Base-by-base conservation (phyloP, 2,329 filamentous ascomycete genomes). In the Hymenoscyphus scutula region DNA sequence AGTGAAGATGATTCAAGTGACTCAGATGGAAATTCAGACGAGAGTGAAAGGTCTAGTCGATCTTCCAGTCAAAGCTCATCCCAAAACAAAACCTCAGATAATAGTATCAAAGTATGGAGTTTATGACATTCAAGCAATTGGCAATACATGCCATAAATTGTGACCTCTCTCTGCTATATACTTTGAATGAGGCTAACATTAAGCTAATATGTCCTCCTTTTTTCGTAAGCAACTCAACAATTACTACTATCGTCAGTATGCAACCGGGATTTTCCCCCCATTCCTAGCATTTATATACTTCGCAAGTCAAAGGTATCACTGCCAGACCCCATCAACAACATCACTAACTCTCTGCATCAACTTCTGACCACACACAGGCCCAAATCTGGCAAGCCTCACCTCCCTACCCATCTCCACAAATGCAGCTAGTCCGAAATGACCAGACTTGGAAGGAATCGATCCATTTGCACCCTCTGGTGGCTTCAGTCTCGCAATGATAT, bases 391-490 rank as follows among this genome's bases (percentile, higher is more conserved):
- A 5, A 80, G 68, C 64, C 86, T 80, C 67, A 85, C 78, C 17
- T 77, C 75, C 1, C 69, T 68, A 1, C 75, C 67, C 85, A 90
- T 88, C 53, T 76, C 74, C 1, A 89, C 74, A 67, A 91, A 88
- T 1, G 72, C 76, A 1, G 79, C 74, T 27, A 90, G 69, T 0
- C 82, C 84, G 64, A 74, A 79, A 13, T 69, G 65, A 7, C 64
- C 69, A 10, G 61, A 62, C 62, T 69, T 68, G 32, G 53, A 65
- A 15, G 62, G 60, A 58, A 56, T 61, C 38, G 11, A 25, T 37
- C 30, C 56, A 51, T 68, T 54, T 4, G 65, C 61, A 27, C 60
- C 67, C 19, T 71, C 70, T 6, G 74, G 75, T 6, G 68, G 69
- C 66, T 79, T 80, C 13, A 86, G 62, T n/a, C 74, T 72, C 0